Percentiles rank a stretch among this genome's conserved stretches.
phyloP scores from a whole-genome alignment of 78 protist genomes.

The Polysphondylium violaceum region DNA sequence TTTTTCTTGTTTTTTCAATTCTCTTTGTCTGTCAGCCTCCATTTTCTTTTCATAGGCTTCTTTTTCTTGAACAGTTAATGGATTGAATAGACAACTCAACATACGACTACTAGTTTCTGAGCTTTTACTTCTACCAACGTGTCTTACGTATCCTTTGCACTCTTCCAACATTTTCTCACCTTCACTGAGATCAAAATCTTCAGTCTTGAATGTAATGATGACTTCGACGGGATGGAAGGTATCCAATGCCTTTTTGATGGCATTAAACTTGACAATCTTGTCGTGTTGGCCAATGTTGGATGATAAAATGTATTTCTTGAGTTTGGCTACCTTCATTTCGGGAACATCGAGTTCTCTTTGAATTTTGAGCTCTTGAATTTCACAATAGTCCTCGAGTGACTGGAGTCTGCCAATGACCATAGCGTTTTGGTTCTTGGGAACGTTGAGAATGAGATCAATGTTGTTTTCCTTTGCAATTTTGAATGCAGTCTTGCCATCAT shows the following conservation, averaged over 20 bases:
- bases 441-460: neutral
- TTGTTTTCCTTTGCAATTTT: neutral
- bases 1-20: too few relatives aligned
- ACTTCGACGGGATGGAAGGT: slow-evolving; percentile 4
- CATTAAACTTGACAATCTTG: neutral
- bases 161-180: neutral
- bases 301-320: neutral
- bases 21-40: too few relatives aligned
- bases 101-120: neutral
- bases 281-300: slow-evolving; percentile 5
- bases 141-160: neutral
- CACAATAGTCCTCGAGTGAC: neutral
- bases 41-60: neutral
- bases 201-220: neutral
- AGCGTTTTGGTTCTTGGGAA: neutral
- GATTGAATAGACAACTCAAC: neutral
- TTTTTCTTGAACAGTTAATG: slow-evolving; percentile 3
- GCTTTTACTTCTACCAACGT: neutral
- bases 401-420: neutral
- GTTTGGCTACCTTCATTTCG: neutral
- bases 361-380: neutral
- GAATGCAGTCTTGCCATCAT: neutral
- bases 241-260: neutral
- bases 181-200: neutral
- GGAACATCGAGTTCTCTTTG: neutral